These are phyloP conservation scores for Diplodia scrobiculata DNA, from an alignment of 2,329 filamentous ascomycete genomes.

Conservation along the genomic window DNA sequence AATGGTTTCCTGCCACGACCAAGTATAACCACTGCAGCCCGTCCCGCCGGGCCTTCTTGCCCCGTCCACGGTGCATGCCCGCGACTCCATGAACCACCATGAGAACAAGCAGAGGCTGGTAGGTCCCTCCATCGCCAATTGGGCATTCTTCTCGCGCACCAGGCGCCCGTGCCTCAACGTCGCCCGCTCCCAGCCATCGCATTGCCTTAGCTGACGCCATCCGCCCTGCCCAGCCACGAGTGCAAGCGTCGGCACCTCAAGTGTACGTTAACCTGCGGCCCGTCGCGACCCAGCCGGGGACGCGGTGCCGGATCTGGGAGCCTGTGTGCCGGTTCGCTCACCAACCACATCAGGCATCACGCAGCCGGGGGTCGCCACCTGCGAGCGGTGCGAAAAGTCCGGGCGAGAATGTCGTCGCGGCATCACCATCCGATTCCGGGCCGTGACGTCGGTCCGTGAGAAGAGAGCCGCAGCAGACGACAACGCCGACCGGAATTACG, in stretches of 20 bases:
- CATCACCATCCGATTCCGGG: constrained; percentile 25
- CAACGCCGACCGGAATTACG: neutral
- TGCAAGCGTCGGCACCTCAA: constrained; percentile 22
- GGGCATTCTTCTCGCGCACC: neutral
- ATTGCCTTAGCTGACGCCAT: constrained; percentile 1
- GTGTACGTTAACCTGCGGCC: constrained; percentile 5
- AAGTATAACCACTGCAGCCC: neutral
- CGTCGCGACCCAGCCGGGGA: neutral
- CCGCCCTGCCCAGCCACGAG: neutral
- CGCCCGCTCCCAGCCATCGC: too few species aligned
- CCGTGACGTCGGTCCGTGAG: constrained; percentile 26
- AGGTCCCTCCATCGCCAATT: neutral
- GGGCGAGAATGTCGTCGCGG: constrained; percentile 22
- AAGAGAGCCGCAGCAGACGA: neutral
- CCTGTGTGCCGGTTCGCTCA: neutral
- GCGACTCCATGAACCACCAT: neutral
- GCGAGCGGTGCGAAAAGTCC: constrained; percentile 14
- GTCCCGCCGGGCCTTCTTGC: constrained; percentile 14
- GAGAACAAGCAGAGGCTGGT: constrained; percentile 20
- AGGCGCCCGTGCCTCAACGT: neutral
- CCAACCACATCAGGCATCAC: constrained; percentile 10
- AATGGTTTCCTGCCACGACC: constrained; percentile 11
- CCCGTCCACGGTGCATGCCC: neutral
- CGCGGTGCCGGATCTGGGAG: too few species aligned
- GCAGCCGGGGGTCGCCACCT: constrained; percentile 1